Conservation (phyloP, 2,329 filamentous ascomycete genomes). For the Trichoderma lentiforme region DNA sequence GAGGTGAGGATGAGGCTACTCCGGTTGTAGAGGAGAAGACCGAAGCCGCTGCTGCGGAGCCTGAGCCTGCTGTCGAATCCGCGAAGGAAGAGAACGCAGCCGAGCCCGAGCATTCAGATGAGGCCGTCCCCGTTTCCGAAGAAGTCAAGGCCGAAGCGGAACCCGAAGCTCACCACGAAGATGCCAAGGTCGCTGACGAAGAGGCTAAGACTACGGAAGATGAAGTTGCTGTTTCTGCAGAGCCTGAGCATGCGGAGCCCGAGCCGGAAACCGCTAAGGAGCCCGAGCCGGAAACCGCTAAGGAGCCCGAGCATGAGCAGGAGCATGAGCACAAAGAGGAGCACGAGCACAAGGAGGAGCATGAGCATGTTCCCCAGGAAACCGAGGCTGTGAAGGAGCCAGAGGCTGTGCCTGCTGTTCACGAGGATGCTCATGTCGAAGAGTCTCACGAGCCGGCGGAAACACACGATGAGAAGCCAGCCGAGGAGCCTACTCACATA, state of each 20-base stretch:
- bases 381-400: background rate
- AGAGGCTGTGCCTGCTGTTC: background rate
- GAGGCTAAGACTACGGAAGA: conserved; percentile 1
- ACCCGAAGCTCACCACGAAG: conserved; percentile 13
- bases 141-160: background rate
- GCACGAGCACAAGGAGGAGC: background rate
- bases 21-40: conserved; percentile 8
- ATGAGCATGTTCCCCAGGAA: background rate
- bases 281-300: background rate
- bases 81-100: conserved; percentile 12
- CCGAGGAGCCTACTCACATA: background rate
- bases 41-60: background rate
- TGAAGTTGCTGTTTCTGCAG: conserved; percentile 12
- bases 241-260: conserved; percentile 3
- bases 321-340: background rate
- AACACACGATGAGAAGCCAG: conserved; percentile 16
- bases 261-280: background rate
- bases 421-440: conserved; percentile 18
- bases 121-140: conserved; percentile 11
- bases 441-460: conserved; percentile 7
- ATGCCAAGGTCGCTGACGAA: conserved; percentile 11
- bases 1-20: conserved; percentile 6
- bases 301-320: background rate
- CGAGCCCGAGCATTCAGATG: background rate
- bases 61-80: background rate